Evolutionary conservation across 305 asterid species (phyloP), one percentile per base, ranked within the genome.

Genomic region (Andrographis paniculata): DNA sequence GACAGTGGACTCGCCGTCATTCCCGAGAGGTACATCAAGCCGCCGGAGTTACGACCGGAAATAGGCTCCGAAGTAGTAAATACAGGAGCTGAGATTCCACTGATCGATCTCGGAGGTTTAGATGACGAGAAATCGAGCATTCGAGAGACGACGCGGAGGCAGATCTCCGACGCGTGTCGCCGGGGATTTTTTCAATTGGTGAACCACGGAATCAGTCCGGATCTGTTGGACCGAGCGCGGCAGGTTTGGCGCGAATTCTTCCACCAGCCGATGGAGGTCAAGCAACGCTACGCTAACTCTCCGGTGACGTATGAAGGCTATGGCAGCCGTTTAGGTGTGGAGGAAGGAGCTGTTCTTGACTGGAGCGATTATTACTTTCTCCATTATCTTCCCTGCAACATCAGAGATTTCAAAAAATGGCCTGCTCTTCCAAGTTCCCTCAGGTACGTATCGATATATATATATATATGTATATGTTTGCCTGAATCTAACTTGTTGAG

Each of bases 311-410:
- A 79, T 9, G 88, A 75, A 39, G 88, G 88, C 0, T 79, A 79
- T 23, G 88, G 88, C 0, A 79, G 84, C 46, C 56, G 88, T 0
- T 53, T 79, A 6, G 88, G 84, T 0, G 60, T 70, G 13, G 71
- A 70, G 53, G 73, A 79, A 50, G 88, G 75, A 9, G 84, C 75
- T 41, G 20, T 56, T 53, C 84, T 79, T 48, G 88, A 79, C 33
- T 79, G 88, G 88, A 71, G 79, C 21, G 88, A 79, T 46, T 79
- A 79, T 30, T 79, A 72, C 31, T 79, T 6, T 47, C 83, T 79
- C 54, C 81, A 79, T 37, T 75, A 50, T 50, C 73, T 76, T 8
- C 81, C 88, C 51, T 38, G 28, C 24, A 55, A 50, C 3, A 53
- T 79, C 64, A 65, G 65, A 54, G 77, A 75, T 48, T 63, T 62